Base-by-base conservation (phyloP, 352 stramenopile genomes). In the Phytophthora litchii region DNA sequence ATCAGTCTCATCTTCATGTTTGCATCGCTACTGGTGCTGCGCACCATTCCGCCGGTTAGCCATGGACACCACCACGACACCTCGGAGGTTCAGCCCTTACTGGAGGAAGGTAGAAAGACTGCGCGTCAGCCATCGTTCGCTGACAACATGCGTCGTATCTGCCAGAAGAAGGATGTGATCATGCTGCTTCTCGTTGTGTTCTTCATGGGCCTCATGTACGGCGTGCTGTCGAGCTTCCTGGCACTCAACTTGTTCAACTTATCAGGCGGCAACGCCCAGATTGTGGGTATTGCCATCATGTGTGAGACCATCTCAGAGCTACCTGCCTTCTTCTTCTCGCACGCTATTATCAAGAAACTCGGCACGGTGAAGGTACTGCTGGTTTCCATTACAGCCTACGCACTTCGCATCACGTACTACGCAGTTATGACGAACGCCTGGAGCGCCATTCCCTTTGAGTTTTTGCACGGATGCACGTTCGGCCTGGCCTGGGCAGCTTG, bases 181-280 rank as follows among this genome's bases (percentile, higher is more conserved):
- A 76, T 83, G 55, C 66, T 89, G 48, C 56, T 91, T 27, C 44
- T 69, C 7, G 73, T 89, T n/a, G 77, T 89, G 12, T 85, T 81
- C 51, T 68, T 89, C 63, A 89, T 89, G 72, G 77, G 79, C 0
- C 70, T 88, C 62, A 89, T 91, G 81, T 89, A 74, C 46, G 81
- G 81, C 50, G 77, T 89, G 51, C 67, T 91, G 49, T 86, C 75
- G 12, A 88, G 77, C 60, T 91, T 87, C 58, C 68, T 91, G 37
- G 81, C 75, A 40, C 74, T 91, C 55, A 82, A 91, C 59, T 47
- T 91, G 23, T 91, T 85, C 75, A 88, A 91, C 50, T 60, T 91
- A 16, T 88, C 77, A 17, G 73, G 70, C 19, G 60, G 73, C 14
- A 87, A 88, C 42, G 64, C 81, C 10, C 69, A 84, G 51, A 87